Evolutionary conservation across 305 asterid genomes (phyloP), one percentile per base, ranked within the genome.

Genomic region (Fraxinus ornus): DNA sequence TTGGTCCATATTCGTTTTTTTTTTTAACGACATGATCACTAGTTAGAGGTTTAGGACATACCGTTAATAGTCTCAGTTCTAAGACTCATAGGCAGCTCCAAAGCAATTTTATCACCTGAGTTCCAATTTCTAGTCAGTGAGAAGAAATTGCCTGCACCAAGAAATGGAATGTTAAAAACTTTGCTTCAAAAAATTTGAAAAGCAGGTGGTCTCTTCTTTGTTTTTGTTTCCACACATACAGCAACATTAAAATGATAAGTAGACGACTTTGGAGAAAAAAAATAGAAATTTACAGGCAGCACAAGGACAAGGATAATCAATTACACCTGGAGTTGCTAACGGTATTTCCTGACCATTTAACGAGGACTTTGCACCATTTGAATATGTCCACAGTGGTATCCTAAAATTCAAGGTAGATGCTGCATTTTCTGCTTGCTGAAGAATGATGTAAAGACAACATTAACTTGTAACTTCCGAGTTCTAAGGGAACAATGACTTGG

Each of bases 31-130:
- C n/a, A 44, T 12, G 55, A 52, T 32, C 22, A 12, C 2, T 28
- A 76, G 71, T 55, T 12, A 41, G 6, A 22, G 5, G 24, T 41
- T 30, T 81, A 13, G 15, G 30, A 26, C 39, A 24, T 85, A 92
- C 97, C 98, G 90, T 92, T 86, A 72, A 94, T 93, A 41, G 96
- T 90, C 85, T 94, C 98, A 0, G 85, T 90, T 84, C 93, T 81
- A 28, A 89, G 78, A 62, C 78, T 89, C 26, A 94, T 57, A 21
- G 97, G 95, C 75, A 94, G 85, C 68, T 90, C 92, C 0, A 94
- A 82, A 15, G 79, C 84, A 32, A 92, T 74, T 89, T 85, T 90
- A 83, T 94, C 98, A 55, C 89, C 90, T 0, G 91, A 26, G 85
- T 74, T 87, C 98, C 98, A 94, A 44, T 80, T 30, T 81, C 82